Evolutionary conservation across 768 basidiomycete species (phyloP), one percentile per base, ranked within the genome.

Genomic region (Chalciporus sphaerocephalus): DNA sequence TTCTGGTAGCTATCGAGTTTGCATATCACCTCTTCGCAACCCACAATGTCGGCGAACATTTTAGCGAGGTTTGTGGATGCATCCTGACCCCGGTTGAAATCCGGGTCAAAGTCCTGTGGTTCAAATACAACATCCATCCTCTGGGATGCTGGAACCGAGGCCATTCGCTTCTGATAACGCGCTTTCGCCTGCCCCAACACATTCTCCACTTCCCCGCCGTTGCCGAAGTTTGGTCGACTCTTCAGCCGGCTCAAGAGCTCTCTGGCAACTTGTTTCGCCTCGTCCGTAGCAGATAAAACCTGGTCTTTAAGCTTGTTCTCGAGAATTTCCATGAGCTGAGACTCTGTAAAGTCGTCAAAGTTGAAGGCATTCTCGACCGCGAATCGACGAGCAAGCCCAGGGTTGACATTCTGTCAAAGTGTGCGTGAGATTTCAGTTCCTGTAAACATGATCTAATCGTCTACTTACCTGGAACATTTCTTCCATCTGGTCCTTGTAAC

Each of bases 381-480:
- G 55, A 87, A 87, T 2, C 85, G 79, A 9, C 85, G 74, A 5
- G 77, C 64, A 6, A 87, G 66, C 11, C 85, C 85, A 4, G 83
- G 79, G 56, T 87, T 87, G 41, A 86, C 85, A 44, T 85, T 80
- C 84, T 86, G 35, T 3, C 27, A 28, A 11, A 12, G 16, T 20
- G 38, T 5, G 11, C 44, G 40, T 45, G 18, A 46, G 17, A n/a
- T n/a, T n/a, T n/a, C n/a, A n/a, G 8, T 15, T 15, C 3, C 3
- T 20, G 11, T 5, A 1, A 2, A 22, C 22, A n/a, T 38, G 6
- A 18, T 16, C 7, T 13, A 1, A 13, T 11, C n/a, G 2, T 25
- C 11, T 3, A 41, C 59, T 47, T 56, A 85, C 85, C 69, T 83
- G 81, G 60, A 87, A 87, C 85, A 87, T 87, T 17, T 85, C 79